A percentile compares a stretch with the other conserved stretches of the same genome.
Evolutionary conservation across 2,329 filamentous ascomycete species (phyloP).

Genomic region (Periconia sp.): DNA sequence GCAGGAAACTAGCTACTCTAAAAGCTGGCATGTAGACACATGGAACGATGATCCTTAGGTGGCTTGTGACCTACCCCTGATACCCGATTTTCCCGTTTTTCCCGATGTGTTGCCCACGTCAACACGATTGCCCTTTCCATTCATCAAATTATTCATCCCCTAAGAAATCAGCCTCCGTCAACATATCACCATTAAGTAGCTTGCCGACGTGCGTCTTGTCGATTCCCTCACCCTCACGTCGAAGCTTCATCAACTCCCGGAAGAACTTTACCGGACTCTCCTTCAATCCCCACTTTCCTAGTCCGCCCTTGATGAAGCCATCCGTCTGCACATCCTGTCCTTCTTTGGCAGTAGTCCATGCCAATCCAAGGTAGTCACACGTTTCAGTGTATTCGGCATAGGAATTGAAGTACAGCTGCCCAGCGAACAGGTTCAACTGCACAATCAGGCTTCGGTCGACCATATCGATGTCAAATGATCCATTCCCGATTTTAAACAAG

Average conservation of each 20-base stretch:
- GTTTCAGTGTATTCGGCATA: conserved; percentile 57
- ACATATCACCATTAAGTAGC: conserved; percentile 38
- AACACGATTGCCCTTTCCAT: not conserved
- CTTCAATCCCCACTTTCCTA: conserved; percentile 34
- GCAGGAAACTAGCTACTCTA: too few species aligned
- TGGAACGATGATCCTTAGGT: too few species aligned
- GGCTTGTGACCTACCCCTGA: too few species aligned
- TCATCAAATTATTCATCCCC: not conserved
- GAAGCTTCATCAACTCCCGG: conserved; percentile 34
- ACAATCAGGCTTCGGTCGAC: conserved; percentile 37
- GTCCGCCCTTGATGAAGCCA: conserved; percentile 38
- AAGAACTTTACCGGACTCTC: conserved; percentile 48
- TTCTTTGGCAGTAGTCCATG: conserved; percentile 22
- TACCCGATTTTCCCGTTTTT: too few species aligned
- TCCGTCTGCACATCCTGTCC: conserved; percentile 33
- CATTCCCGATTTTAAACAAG: conserved; percentile 45
- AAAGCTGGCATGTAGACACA: too few species aligned
- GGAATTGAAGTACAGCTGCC: conserved; percentile 63
- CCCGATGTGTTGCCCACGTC: too few species aligned
- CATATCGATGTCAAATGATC: not conserved
- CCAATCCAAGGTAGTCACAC: conserved; percentile 57
- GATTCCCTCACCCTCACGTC: conserved; percentile 41
- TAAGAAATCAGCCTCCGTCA: conserved; percentile 38
- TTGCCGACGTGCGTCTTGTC: conserved; percentile 51
- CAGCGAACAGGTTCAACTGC: conserved; percentile 67